Evolutionary conservation across 495 filamentous ascomycete genomes (phyloP).

Genomic region (Viridothelium virens): DNA sequence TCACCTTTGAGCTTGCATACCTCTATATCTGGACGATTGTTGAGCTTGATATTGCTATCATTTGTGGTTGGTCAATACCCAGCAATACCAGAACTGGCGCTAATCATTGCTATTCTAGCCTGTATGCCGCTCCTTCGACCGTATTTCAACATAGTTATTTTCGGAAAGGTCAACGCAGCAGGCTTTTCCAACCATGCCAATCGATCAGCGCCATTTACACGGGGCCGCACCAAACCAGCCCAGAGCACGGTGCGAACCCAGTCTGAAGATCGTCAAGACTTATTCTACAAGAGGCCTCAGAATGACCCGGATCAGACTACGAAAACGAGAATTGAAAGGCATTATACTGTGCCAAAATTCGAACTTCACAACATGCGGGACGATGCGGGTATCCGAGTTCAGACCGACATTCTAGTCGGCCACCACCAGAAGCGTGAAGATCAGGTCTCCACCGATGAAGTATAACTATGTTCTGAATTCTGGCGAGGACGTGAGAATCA

Average conservation of each 20-base stretch:
- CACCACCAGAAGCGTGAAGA: neutral
- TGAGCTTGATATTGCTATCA: neutral
- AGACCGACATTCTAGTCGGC: neutral
- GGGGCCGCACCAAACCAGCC: neutral
- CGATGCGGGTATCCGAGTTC: neutral
- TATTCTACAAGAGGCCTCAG: neutral
- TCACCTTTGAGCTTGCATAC: neutral
- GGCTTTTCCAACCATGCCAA: neutral
- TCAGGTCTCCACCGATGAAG: neutral
- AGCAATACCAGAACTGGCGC: neutral
- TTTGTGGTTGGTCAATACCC: constrained; percentile 12
- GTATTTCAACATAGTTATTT: neutral
- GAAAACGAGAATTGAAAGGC: constrained; percentile 4
- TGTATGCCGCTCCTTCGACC: constrained; percentile 3
- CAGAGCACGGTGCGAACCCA: neutral
- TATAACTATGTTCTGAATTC: no score
- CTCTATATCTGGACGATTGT: neutral
- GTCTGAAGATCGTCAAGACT: neutral
- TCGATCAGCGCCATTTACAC: neutral
- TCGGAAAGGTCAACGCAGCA: neutral
- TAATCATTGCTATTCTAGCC: neutral
- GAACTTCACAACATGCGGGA: neutral
- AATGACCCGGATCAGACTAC: neutral
- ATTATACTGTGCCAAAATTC: neutral
- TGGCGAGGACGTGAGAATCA: no score